A percentile compares a stretch with the other conserved stretches of the same genome.
phyloP scores from a whole-genome alignment of 176 grass and related monocot genomes.

The Oryza australiensis region DNA sequence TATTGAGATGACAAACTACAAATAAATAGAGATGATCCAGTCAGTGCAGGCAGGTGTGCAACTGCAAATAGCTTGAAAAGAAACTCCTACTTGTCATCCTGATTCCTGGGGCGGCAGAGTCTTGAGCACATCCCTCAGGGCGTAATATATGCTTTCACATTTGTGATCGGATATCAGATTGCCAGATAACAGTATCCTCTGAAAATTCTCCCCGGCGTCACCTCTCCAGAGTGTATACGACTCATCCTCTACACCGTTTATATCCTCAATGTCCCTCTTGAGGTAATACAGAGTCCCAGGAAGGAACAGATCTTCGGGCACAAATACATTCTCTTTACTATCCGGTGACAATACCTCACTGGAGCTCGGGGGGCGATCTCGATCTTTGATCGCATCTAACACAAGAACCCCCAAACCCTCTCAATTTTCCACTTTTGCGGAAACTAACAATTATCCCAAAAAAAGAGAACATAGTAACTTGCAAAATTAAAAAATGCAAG shows the following conservation, averaged over 20 bases:
- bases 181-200: constrained; percentile 72
- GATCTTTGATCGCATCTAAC: constrained; percentile 46
- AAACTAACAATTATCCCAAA: not conserved
- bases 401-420: constrained; percentile 1
- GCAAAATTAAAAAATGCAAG: not conserved
- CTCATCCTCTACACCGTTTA: constrained; percentile 37
- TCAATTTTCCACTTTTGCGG: not conserved
- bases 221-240: constrained; percentile 83
- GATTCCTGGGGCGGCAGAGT: constrained; percentile 30
- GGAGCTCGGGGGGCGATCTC: not conserved
- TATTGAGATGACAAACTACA: not conserved
- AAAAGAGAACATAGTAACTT: not conserved
- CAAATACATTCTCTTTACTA: constrained; percentile 37
- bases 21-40: no score
- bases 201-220: constrained; percentile 72
- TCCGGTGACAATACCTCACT: not conserved
- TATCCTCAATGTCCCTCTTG: constrained; percentile 59
- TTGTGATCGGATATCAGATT: constrained; percentile 94
- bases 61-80: not conserved
- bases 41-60: not conserved
- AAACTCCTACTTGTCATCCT: not conserved
- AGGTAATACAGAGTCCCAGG: constrained; percentile 83
- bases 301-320: constrained; percentile 69
- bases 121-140: constrained; percentile 87
- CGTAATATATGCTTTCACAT: constrained; percentile 79